These are phyloP conservation scores for Boletus rubroflammeus DNA, from an alignment of 768 basidiomycete genomes.

Conservation along the genomic window DNA sequence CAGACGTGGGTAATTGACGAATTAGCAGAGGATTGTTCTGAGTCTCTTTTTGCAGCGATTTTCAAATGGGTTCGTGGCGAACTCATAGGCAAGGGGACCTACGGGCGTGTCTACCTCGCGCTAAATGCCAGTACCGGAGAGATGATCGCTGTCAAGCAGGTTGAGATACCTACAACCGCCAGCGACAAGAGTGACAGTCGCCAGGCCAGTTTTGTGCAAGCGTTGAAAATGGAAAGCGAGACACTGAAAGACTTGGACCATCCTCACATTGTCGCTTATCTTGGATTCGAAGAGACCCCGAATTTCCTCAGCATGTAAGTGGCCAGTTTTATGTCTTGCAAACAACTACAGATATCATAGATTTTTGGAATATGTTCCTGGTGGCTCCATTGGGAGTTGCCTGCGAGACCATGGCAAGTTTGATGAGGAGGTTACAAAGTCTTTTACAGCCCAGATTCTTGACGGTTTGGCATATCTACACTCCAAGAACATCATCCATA, in stretches of 20 bases:
- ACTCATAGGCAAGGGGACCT: conserved; percentile 95
- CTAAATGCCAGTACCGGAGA: conserved; percentile 95
- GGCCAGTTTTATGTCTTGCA: not conserved
- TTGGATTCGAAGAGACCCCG: conserved; percentile 90
- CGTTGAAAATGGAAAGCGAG: conserved; percentile 92
- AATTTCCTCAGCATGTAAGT: conserved; percentile 89
- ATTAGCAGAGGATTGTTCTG: conserved; percentile 14
- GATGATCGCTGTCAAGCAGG: conserved; percentile 99
- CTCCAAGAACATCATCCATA: conserved; percentile 85
- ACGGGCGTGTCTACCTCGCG: conserved; percentile 93
- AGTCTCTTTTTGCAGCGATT: conserved; percentile 50
- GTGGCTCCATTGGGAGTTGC: conserved; percentile 90
- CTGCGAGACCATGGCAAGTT: conserved; percentile 91
- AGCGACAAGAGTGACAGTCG: conserved; percentile 89
- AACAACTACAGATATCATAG: conserved; percentile 39
- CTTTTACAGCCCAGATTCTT: conserved; percentile 89
- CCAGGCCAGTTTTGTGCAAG: conserved; percentile 82
- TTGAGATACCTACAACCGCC: conserved; percentile 87
- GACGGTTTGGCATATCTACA: conserved; percentile 92
- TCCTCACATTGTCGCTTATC: conserved; percentile 95
- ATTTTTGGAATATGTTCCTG: conserved; percentile 98
- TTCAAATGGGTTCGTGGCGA: conserved; percentile 99
- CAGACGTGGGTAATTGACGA: conserved; percentile 52
- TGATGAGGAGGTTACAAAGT: conserved; percentile 86
- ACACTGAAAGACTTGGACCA: conserved; percentile 96